Evolutionary conservation across 805 yeast genomes (phyloP).

Genomic region (Limtongia smithiae): DNA sequence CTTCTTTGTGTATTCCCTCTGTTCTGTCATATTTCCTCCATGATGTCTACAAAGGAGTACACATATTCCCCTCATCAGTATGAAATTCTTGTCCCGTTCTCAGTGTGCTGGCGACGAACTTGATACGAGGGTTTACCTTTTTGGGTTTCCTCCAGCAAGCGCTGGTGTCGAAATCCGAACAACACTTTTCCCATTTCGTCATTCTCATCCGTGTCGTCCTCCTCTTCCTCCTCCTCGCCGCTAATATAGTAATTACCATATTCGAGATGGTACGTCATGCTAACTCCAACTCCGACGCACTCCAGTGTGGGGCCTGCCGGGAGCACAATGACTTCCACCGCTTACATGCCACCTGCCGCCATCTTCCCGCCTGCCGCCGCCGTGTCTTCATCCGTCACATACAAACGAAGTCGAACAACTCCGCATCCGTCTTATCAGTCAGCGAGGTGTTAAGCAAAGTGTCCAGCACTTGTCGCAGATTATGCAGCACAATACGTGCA

Average conservation of each 20-base stretch:
- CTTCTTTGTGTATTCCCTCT: too few species aligned
- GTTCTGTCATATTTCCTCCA: background rate
- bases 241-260: conserved; percentile 35
- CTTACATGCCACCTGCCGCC: conserved; percentile 37
- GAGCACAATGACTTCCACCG: conserved; percentile 54
- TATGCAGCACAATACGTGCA: conserved; percentile 84
- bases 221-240: conserved; percentile 45
- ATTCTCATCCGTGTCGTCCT: too few species aligned
- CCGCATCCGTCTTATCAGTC: conserved; percentile 25
- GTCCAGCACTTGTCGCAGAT: conserved; percentile 61
- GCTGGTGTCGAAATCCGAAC: too few species aligned
- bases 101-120: too few species aligned
- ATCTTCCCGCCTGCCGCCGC: conserved; percentile 36
- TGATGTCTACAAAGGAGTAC: background rate
- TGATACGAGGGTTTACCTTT: too few species aligned
- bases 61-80: conserved; percentile 1
- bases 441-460: conserved; percentile 40
- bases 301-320: conserved; percentile 67
- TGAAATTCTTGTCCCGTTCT: too few species aligned
- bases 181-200: too few species aligned
- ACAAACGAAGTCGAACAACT: conserved; percentile 53
- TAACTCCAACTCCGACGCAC: conserved; percentile 63
- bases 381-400: conserved; percentile 18
- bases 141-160: too few species aligned
- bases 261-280: conserved; percentile 38